phyloP scores from a whole-genome alignment of 2,329 filamentous ascomycete genomes.

The Dactylellina haptotyla region DNA sequence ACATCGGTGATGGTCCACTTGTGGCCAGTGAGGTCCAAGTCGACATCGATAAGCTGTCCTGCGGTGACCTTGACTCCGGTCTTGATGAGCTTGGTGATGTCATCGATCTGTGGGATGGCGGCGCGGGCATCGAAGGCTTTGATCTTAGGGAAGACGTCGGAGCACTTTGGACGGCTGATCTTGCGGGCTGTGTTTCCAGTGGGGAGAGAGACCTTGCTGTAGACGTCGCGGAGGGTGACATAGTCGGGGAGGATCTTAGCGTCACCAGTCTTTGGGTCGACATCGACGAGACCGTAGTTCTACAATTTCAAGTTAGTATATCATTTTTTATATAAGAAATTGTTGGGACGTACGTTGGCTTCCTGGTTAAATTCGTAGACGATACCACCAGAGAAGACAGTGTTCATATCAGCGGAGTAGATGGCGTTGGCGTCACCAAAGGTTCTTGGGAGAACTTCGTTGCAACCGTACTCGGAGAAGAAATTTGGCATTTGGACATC shows the following conservation, averaged over 20 bases:
- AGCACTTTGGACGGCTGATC: constrained; percentile 53
- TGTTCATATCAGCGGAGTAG: constrained; percentile 76
- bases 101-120: constrained; percentile 24
- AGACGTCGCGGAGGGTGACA: constrained; percentile 56
- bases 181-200: constrained; percentile 47
- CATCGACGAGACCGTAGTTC: constrained; percentile 65
- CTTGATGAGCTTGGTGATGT: constrained; percentile 42
- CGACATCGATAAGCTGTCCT: constrained; percentile 42
- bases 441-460: constrained; percentile 73
- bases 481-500: constrained; percentile 77
- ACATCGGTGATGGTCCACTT: constrained; percentile 52
- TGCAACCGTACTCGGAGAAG: constrained; percentile 84
- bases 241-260: constrained; percentile 64
- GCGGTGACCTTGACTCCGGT: constrained; percentile 42
- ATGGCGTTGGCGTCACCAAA: constrained; percentile 80
- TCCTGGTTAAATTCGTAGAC: constrained; percentile 85
- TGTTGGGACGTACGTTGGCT: constrained; percentile 63
- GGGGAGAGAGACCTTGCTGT: constrained; percentile 54
- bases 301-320: constrained; percentile 35
- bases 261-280: constrained; percentile 61
- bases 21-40: constrained; percentile 36
- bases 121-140: constrained; percentile 23
- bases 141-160: constrained; percentile 43
- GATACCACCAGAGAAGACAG: constrained; percentile 76
- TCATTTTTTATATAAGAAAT: constrained; percentile 61